A percentile compares a stretch with the other conserved stretches of the same genome.
phyloP scores from a whole-genome alignment of 2,329 filamentous ascomycete genomes.

The Pestalotiopsis sp. region DNA sequence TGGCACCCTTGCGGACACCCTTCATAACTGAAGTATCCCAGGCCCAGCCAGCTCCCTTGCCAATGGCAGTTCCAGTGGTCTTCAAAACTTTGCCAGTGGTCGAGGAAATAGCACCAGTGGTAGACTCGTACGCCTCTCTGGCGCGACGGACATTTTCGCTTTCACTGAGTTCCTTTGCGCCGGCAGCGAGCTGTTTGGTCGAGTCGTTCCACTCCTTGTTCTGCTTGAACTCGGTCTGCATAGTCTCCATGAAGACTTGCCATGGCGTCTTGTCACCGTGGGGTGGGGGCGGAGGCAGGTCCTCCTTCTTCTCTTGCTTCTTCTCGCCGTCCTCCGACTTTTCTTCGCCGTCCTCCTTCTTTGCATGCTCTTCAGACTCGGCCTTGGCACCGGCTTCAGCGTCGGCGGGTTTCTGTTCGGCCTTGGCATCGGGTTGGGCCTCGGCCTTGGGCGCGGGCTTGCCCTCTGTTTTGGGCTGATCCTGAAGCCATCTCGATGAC shows the following conservation, averaged over 20 bases:
- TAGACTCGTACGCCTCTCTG: slow-evolving; percentile 82
- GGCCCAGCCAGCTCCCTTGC: slow-evolving; percentile 91
- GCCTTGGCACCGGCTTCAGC: slow-evolving; percentile 33
- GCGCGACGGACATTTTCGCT: slow-evolving; percentile 89
- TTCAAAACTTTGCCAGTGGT: slow-evolving; percentile 82
- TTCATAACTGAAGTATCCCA: slow-evolving; percentile 96
- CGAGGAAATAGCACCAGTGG: slow-evolving; percentile 79
- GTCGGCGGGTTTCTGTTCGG: slow-evolving; percentile 30
- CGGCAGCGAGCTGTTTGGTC: slow-evolving; percentile 89
- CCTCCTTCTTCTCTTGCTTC: slow-evolving; percentile 65
- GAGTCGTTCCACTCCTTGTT: slow-evolving; percentile 99
- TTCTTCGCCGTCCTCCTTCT: slow-evolving; percentile 47
- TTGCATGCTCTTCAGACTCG: slow-evolving; percentile 46
- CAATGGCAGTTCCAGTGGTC: slow-evolving; percentile 82
- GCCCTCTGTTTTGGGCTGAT: slow-evolving; percentile 36
- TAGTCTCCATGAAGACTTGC: slow-evolving; percentile 98
- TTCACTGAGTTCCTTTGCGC: slow-evolving; percentile 88
- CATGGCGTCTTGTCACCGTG: slow-evolving; percentile 98
- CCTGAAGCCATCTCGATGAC: slow-evolving; percentile 34
- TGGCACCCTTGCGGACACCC: slow-evolving; percentile 84
- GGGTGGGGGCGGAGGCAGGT: slow-evolving; percentile 83
- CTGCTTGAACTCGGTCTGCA: slow-evolving; percentile 89
- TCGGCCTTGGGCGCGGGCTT: slow-evolving; percentile 33
- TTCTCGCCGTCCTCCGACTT: slow-evolving; percentile 51
- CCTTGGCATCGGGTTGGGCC: slow-evolving; percentile 35